phyloP scores from a whole-genome alignment of 1,284 basidiomycete species.

The Cutaneotrichosporon daszewskae region DNA sequence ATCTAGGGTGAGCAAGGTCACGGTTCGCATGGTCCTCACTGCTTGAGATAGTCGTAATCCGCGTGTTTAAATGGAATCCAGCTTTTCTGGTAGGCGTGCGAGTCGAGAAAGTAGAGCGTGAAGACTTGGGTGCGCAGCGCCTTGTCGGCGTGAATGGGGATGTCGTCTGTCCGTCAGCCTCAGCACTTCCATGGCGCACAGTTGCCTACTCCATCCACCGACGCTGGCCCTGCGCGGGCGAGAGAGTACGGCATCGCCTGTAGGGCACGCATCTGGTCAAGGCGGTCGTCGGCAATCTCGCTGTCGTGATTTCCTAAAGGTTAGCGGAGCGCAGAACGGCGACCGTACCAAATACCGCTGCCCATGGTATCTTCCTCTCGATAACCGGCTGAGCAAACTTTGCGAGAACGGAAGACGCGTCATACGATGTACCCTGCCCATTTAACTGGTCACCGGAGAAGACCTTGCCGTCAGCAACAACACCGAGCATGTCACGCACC shows the following conservation, averaged over 20 bases:
- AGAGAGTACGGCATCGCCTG: slow-evolving; percentile 77
- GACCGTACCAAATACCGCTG: slow-evolving; percentile 64
- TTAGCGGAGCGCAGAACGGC: no score
- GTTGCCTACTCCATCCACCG: slow-evolving; percentile 79
- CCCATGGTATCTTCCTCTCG: slow-evolving; percentile 74
- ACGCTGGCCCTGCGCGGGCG: slow-evolving; percentile 68
- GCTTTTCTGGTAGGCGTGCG: slow-evolving; percentile 64
- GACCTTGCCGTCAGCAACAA: no score
- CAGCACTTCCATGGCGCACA: slow-evolving; percentile 49
- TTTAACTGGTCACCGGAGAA: slow-evolving; percentile 77
- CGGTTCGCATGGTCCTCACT: slow-evolving; percentile 15
- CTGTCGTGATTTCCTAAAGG: slow-evolving; percentile 78
- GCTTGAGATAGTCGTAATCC: slow-evolving; percentile 72
- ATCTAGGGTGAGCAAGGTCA: slow-evolving; percentile 18
- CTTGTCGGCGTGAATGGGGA: slow-evolving; percentile 48
- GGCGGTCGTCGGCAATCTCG: slow-evolving; percentile 56
- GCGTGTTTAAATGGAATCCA: slow-evolving; percentile 40
- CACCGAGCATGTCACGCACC: no score
- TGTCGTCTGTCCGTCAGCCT: slow-evolving; percentile 52
- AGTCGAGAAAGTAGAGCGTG: slow-evolving; percentile 90
- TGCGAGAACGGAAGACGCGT: slow-evolving; percentile 73
- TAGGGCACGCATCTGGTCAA: slow-evolving; percentile 63
- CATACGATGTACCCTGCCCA: slow-evolving; percentile 82
- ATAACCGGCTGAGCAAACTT: slow-evolving; percentile 78
- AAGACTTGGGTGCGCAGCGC: slow-evolving; percentile 76